Evolutionary conservation across 1,284 basidiomycete genomes (phyloP), one percentile per base, ranked within the genome.

Genomic region (Sporisorium scitamineum): DNA sequence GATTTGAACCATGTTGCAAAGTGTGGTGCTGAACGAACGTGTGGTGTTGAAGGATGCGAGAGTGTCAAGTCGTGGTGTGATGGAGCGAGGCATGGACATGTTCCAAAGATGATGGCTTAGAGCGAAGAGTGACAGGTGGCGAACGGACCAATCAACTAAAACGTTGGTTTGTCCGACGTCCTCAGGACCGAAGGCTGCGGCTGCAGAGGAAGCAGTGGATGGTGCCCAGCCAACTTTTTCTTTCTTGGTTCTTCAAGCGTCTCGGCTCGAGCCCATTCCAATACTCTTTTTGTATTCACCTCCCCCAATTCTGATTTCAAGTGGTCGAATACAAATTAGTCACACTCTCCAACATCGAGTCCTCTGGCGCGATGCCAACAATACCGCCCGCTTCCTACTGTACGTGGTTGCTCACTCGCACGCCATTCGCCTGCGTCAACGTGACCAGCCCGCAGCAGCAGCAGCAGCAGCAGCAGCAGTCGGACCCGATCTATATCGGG

Each of bases 1-100:
- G 56, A 87, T 75, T 47, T 80, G 72, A 55, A 87, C 85, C 70
- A 67, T 72, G n/a, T 54, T 65, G 54, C 41, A 1, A 0, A 34
- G 1, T 26, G 51, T 26, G 16, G 50, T 61, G 18, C 39, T 31
- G 11, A 65, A 48, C 8, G 16, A 16, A 11, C 52, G 39, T 27
- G 24, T 26, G 13, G 29, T 11, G 26, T 24, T n/a, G 39, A 14
- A 42, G 18, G 24, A 41, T 14, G 16, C 24, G 39, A 24, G 24
- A 39, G n/a, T n/a, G n/a, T n/a, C n/a, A n/a, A n/a, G n/a, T n/a
- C n/a, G n/a, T n/a, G n/a, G n/a, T n/a, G n/a, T 9, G 18, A 47
- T 2, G 16, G 26, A n/a, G n/a, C 53, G 61, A 16, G 34, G 34
- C 1, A 55, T 29, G 18, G 34, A 44, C 50, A 51, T 44, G 34